Base-by-base conservation (phyloP, 2,329 filamentous ascomycete species). In the Nemania abortiva region DNA sequence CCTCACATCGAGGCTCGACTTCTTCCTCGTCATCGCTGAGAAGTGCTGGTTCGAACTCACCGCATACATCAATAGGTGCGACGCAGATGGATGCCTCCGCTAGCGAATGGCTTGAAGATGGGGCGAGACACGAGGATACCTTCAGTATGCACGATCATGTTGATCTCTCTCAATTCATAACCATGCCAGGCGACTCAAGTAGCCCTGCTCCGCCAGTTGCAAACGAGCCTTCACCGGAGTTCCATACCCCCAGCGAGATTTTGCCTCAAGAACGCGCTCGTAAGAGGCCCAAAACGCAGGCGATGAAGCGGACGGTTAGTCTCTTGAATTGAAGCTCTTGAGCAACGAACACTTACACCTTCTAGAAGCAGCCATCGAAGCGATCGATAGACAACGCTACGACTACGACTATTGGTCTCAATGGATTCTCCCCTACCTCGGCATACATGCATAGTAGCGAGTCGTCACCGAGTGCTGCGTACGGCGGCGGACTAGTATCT, bases 131-230 rank as follows among this genome's bases (percentile, higher is more conserved):
- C 53, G 61, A 71, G 29, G 76, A 74, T 50, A 68, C 70, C 52
- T 75, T 73, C 54, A 64, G 63, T 27, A 58, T 75, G 69, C 73
- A 75, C 24, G 72, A 75, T 29, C 57, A 72, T 7, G 58, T 75
- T 50, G 73, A 77, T 47, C 68, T 72, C 11, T 62, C 69, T 52
- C 81, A 81, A 72, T 82, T 82, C 60, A 88, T 89, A 72, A 86
- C 89, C 71, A 90, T 90, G 74, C 85, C 86, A 18, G 88, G 87
- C 73, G 85, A 85, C 9, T 85, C 87, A 1, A 88, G 84, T 72
- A 91, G 87, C 69, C 87, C 89, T 6, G 84, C 82, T 65, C 81
- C 79, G 9, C 71, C 72, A 1, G 53, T 45, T 27, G 60, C 69
- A 34, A 73, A 69, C 65, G 71, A 63, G 39, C 65, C 60, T 31